Base-by-base conservation (phyloP, 805 yeast genomes). In the Myxozyma neotropica region DNA sequence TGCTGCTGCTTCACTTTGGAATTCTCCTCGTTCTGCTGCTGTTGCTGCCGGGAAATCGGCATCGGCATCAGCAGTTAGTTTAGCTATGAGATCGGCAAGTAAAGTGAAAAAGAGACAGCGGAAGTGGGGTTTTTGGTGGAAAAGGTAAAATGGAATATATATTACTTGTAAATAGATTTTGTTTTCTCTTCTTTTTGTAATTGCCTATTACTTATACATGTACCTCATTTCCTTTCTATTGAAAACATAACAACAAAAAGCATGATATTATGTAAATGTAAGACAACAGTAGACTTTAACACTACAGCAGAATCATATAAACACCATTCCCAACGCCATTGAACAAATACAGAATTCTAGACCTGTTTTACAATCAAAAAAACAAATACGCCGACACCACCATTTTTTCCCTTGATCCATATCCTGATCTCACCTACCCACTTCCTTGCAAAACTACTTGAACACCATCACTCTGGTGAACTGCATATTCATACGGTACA, bases 401-500 rank as follows among this genome's bases (percentile, higher is more conserved):
- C n/a, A n/a, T n/a, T n/a, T n/a, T n/a, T n/a, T n/a, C n/a, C n/a
- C n/a, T n/a, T n/a, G n/a, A n/a, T n/a, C n/a, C n/a, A n/a, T n/a
- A n/a, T n/a, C n/a, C n/a, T n/a, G n/a, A n/a, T n/a, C n/a, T n/a
- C n/a, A n/a, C n/a, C n/a, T n/a, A 19, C 43, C n/a, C 21, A 19
- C 21, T 19, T 8, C 21, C 21, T n/a, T 38, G 6, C 21, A 38
- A 38, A 7, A 38, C 12, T 31, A 38, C 21, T 38, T 17, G 21
- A 7, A 13, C 43, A 10, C n/a, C 42, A 38, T 38, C 21, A 15
- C 43, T 19, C n/a, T 2, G 38, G 43, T 8, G 5, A 8, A 57
- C 60, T 17, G 56, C 33, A 43, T 57, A 44, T 44, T 57, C 61
- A 33, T 53, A 57, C 29, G 61, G 61, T 24, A 48, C 55, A 29